Conservation (phyloP, 805 yeast species). For the Saccharomycodes ludwigii region DNA sequence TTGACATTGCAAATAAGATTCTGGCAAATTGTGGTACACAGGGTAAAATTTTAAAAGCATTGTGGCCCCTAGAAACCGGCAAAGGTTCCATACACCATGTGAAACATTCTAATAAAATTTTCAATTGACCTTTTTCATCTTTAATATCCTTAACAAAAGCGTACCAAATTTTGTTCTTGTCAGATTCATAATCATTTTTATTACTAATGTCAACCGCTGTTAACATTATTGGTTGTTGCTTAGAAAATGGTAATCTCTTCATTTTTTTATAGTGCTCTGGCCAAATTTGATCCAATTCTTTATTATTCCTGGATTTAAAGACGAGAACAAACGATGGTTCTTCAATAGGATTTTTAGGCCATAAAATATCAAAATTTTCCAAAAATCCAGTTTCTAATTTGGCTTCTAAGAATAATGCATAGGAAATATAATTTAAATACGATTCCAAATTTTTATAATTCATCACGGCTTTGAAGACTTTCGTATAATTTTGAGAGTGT, state of each 20-base stretch:
- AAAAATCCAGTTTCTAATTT: conserved; percentile 34
- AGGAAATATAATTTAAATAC: conserved; percentile 48
- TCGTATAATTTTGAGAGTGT: conserved; percentile 23
- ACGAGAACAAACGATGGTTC: conserved; percentile 22
- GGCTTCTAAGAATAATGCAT: conserved; percentile 53
- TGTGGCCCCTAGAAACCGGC: conserved; percentile 29
- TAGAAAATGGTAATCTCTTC: conserved; percentile 46
- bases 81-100: conserved; percentile 36
- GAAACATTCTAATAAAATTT: conserved; percentile 38
- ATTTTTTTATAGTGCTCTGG: conserved; percentile 40
- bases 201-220: background rate
- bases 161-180: conserved; percentile 46
- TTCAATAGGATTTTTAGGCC: conserved; percentile 37
- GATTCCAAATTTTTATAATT: conserved; percentile 36
- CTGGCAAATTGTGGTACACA: conserved; percentile 52
- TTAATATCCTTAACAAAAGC: conserved; percentile 38
- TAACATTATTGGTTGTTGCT: conserved; percentile 46
- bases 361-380: conserved; percentile 37
- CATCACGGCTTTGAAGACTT: conserved; percentile 25
- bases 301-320: conserved; percentile 13
- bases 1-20: conserved; percentile 54
- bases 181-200: conserved; percentile 9
- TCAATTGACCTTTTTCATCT: conserved; percentile 21
- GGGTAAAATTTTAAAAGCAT: conserved; percentile 36
- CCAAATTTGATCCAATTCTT: conserved; percentile 35